These are phyloP conservation scores for Allantophomopsis cytisporea DNA, from an alignment of 2,329 filamentous ascomycete genomes.

Conservation along the genomic window DNA sequence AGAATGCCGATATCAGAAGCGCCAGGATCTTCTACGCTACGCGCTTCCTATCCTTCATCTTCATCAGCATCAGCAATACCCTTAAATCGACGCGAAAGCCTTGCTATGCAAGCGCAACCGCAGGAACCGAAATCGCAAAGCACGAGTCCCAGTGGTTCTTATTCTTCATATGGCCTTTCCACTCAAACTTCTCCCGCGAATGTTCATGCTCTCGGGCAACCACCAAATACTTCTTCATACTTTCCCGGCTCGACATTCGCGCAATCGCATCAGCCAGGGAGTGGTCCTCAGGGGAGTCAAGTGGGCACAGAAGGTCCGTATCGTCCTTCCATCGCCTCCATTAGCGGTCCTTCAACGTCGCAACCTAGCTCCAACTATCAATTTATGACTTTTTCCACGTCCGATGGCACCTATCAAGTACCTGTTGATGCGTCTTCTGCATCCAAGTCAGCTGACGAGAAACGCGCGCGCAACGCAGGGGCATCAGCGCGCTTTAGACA, in stretches of 20 bases:
- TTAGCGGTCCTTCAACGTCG: constrained; percentile 8
- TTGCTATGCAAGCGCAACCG: constrained; percentile 24
- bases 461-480: constrained; percentile 71
- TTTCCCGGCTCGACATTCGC: constrained; percentile 13
- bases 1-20: constrained; percentile 8
- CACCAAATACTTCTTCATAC: constrained; percentile 11
- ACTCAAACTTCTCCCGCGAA: constrained; percentile 23
- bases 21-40: no score
- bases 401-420: constrained; percentile 43
- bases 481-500: constrained; percentile 73
- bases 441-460: constrained; percentile 73
- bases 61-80: constrained; percentile 23
- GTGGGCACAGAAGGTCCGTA: constrained; percentile 18
- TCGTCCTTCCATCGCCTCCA: constrained; percentile 12
- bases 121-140: constrained; percentile 20
- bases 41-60: constrained; percentile 21
- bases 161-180: constrained; percentile 29
- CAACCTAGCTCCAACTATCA: constrained; percentile 14
- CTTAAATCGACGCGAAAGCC: constrained; percentile 17
- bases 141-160: constrained; percentile 30
- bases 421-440: constrained; percentile 71
- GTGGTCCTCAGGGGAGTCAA: constrained; percentile 6
- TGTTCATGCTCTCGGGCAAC: constrained; percentile 11
- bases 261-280: constrained; percentile 13
- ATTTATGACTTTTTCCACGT: constrained; percentile 24